Conservation (phyloP, 768 basidiomycete genomes). For the Lepiota venenata region DNA sequence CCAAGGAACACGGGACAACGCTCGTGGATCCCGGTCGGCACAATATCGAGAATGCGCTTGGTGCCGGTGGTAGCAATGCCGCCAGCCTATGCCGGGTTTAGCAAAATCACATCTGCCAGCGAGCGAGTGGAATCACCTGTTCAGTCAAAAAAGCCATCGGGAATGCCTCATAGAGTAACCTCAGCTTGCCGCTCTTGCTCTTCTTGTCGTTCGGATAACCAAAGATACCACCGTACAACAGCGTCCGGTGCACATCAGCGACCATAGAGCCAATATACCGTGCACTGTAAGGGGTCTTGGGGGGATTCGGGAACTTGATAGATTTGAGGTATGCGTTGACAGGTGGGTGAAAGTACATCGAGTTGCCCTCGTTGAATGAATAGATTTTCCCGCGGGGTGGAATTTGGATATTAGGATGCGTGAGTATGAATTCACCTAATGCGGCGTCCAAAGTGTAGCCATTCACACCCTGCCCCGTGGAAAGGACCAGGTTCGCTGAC, state of each 20-base stretch:
- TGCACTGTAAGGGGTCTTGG: conserved; percentile 84
- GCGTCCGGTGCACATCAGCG: conserved; percentile 94
- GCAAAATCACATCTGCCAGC: background rate
- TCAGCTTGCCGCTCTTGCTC: conserved; percentile 91
- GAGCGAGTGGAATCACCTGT: conserved; percentile 49
- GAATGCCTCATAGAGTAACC: conserved; percentile 95
- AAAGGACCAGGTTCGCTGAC: conserved; percentile 93
- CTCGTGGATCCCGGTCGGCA: conserved; percentile 84
- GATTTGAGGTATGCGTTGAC: conserved; percentile 81
- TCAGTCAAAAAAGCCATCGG: conserved; percentile 96
- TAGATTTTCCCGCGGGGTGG: conserved; percentile 97
- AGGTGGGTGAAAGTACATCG: conserved; percentile 87
- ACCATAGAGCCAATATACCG: conserved; percentile 99
- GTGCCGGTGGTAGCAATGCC: conserved; percentile 95
- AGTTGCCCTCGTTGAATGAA: conserved; percentile 99
- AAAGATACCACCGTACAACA: conserved; percentile 98
- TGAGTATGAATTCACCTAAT: conserved; percentile 97
- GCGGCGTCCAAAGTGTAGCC: conserved; percentile 96
- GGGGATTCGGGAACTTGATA: conserved; percentile 83
- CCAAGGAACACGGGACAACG: conserved; percentile 93
- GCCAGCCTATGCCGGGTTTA: conserved; percentile 60
- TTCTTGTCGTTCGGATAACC: conserved; percentile 99
- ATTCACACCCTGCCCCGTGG: conserved; percentile 94
- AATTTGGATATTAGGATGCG: conserved; percentile 95
- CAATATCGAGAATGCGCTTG: conserved; percentile 89